Base-by-base conservation (phyloP, 257 asterid genomes). In the Rhazya stricta region DNA sequence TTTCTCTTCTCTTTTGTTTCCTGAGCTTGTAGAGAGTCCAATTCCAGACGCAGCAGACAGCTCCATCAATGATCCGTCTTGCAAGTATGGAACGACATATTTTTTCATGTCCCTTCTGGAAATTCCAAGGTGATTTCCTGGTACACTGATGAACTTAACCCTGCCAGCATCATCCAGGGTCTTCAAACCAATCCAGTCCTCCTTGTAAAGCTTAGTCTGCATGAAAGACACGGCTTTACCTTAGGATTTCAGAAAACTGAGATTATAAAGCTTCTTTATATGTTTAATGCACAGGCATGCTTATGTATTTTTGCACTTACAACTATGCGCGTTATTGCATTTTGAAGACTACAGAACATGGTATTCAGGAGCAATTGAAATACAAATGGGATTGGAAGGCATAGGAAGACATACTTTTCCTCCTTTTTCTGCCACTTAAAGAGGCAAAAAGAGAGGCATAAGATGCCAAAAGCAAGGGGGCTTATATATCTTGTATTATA, bases 111-210 rank as follows among this genome's bases (percentile, higher is more conserved):
- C 95, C n/a, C 60, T 76, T 69, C 79, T 81, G 50, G 97, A 88
- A 73, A 93, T 91, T 75, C 90, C 90, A 6, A 93, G 93, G 84
- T 93, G 98, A 76, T 87, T 89, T 61, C 98, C 98, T 0, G 95
- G 53, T 29, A 93, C 98, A 32, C 77, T 68, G 15, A 89, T 56
- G 77, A 54, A 93, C 62, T 87, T 84, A 10, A 93, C 92, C 78
- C 85, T 85, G 76, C 98, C 96, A 15, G 89, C 88, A 54, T 87
- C 86, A 46, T 89, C 96, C 74, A 93, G 76, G 6, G 85, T 76
- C 76, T 86, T 93, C 84, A 93, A 78, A 45, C 98, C 97, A 37
- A 93, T 93, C 98, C 97, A 93, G 75, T 93, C 98, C 81, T 93
- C 98, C 0, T 51, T 79, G 60, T 89, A 91, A 27, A 91, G 93